Evolutionary conservation across 164 flowering plant species (phyloP).

Genomic region (Magnolia kwangsiensis): DNA sequence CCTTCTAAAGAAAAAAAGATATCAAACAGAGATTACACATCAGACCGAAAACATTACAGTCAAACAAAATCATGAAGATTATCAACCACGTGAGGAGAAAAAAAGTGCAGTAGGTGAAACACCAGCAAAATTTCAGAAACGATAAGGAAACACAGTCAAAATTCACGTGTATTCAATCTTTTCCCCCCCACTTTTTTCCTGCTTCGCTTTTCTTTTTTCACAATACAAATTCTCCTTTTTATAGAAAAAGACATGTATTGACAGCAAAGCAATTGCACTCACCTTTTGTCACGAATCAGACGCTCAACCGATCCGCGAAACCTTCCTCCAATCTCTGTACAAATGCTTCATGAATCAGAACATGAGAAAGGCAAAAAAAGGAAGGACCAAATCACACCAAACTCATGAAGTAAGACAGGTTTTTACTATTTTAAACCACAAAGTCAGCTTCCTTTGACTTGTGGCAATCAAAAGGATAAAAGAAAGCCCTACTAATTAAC

Average conservation of each 20-base stretch:
- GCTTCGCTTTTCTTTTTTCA: not conserved
- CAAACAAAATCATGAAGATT: not conserved
- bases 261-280: not conserved
- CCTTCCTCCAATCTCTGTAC: slow-evolving; percentile 2
- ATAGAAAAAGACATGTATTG: slow-evolving; percentile 1
- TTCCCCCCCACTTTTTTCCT: not conserved
- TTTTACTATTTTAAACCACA: slow-evolving; percentile 1
- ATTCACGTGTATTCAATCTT: not conserved
- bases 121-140: not conserved
- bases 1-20: not conserved
- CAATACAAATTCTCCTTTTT: not conserved
- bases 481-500: not conserved
- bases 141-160: not conserved
- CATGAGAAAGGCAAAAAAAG: slow-evolving; percentile 3
- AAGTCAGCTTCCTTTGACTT: not conserved
- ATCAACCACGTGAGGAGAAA: not conserved
- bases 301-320: slow-evolving; percentile 1
- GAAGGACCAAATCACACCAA: slow-evolving; percentile 5
- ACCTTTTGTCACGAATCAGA: slow-evolving; percentile 4
- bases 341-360: slow-evolving; percentile 10
- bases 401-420: slow-evolving; percentile 1
- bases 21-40: not conserved
- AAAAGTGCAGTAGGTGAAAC: not conserved
- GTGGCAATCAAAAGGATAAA: not conserved
- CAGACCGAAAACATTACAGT: not conserved